A percentile compares a stretch with the other conserved stretches of the same genome.
These are phyloP conservation scores for Asterochloris erici DNA, from an alignment of 139 green algal species.

Conservation along the genomic window DNA sequence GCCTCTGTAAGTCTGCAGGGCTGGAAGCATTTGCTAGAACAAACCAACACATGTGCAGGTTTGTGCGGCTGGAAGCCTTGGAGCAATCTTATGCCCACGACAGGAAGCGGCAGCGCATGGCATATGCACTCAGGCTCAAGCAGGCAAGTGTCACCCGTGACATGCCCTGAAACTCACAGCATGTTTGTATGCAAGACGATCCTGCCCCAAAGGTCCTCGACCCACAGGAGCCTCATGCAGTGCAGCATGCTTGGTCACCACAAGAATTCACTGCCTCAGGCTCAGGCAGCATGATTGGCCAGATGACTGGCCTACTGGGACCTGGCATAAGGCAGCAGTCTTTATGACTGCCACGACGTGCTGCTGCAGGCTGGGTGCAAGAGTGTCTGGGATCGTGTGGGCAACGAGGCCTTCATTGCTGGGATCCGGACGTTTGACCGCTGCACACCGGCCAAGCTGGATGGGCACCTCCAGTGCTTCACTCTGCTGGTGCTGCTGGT, in stretches of 20 bases:
- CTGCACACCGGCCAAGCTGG: slow-evolving; percentile 10
- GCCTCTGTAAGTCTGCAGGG: no score
- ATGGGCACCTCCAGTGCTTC: slow-evolving; percentile 18
- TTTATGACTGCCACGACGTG: background rate
- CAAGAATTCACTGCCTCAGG: no score
- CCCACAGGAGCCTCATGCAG: no score
- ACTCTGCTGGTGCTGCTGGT: slow-evolving; percentile 13
- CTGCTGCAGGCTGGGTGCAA: background rate
- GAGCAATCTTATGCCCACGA: slow-evolving; percentile 17
- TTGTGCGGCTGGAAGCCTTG: slow-evolving; percentile 7
- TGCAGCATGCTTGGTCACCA: no score
- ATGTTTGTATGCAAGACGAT: no score
- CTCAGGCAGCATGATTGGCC: no score
- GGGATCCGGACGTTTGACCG: slow-evolving; percentile 20
- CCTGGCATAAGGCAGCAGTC: background rate
- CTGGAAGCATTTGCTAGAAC: no score
- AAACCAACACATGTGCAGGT: background rate
- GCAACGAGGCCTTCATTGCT: slow-evolving; percentile 16
- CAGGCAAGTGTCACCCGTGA: background rate
- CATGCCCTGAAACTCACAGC: no score
- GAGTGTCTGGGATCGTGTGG: background rate
- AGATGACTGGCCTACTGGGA: no score
- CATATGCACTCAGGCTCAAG: slow-evolving; percentile 22
- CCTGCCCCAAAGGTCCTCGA: no score
- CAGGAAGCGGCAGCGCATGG: slow-evolving; percentile 17